phyloP scores from a whole-genome alignment of 768 basidiomycete genomes.

The Russula ochroleuca region DNA sequence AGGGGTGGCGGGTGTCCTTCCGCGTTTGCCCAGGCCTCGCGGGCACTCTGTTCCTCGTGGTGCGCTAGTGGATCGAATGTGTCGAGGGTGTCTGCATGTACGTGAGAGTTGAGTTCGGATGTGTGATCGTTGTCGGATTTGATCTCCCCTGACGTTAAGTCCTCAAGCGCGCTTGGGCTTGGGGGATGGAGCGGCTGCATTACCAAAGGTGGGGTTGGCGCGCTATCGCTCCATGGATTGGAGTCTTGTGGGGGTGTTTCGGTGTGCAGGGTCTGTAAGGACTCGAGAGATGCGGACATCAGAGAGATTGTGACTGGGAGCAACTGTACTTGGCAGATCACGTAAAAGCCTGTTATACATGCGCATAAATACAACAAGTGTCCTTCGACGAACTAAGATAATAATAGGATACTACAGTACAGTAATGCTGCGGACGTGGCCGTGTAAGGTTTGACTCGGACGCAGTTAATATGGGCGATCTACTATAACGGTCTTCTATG shows the following conservation, averaged over 20 bases:
- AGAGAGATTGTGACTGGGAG: background rate
- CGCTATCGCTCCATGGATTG: conserved; percentile 24
- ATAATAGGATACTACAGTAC: background rate
- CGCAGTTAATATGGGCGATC: background rate
- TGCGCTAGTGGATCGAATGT: conserved; percentile 68
- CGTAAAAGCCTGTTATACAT: conserved; percentile 10
- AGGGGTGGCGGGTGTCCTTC: conserved; percentile 60
- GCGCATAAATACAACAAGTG: background rate
- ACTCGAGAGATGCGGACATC: conserved; percentile 3
- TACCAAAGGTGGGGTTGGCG: conserved; percentile 2
- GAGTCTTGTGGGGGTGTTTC: background rate
- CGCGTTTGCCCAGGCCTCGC: conserved; percentile 59
- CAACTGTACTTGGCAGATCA: background rate
- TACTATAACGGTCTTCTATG: conserved; percentile 5
- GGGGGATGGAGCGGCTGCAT: conserved; percentile 8
- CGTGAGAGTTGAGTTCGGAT: background rate
- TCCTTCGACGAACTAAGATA: background rate
- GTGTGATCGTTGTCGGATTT: background rate
- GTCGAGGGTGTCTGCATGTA: conserved; percentile 39
- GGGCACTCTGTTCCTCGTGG: conserved; percentile 54
- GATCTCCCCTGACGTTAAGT: conserved; percentile 5
- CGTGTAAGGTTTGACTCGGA: background rate
- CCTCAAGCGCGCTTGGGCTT: conserved; percentile 4
- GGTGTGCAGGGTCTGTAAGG: conserved; percentile 2
- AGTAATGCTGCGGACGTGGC: background rate